Evolutionary conservation across 192 early-diverging fungal genomes (phyloP), one percentile per base, ranked within the genome.

Genomic region (Phycomyces blakesleeanus): DNA sequence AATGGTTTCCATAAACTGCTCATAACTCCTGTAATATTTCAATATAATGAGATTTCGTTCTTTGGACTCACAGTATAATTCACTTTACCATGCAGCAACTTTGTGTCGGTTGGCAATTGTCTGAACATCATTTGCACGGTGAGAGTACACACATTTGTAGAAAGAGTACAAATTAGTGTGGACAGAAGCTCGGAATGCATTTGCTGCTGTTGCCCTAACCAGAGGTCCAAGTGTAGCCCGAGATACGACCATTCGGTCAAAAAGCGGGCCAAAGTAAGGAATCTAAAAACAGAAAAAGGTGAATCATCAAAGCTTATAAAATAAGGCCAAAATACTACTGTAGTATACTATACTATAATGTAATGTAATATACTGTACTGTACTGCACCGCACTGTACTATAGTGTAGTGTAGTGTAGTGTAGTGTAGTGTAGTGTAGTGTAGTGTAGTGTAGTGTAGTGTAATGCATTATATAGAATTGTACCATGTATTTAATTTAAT

Each of bases 181-280:
- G 3, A 74, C 61, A 42, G 63, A 63, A 14, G 74, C 73, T n/a
- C 79, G 71, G 59, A 70, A 77, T 21, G 92, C 95, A 65, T 90
- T 82, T 34, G 96, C 83, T 3, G 93, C 93, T 1, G 94, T 94
- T 21, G 83, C 74, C 25, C 95, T 76, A 0, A 95, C 91, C 1
- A 96, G 75, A 15, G 84, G 79, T 0, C 91, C 91, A 14, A 99
- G 76, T 0, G 83, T 76, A 14, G 80, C 75, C 47, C 88, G 81
- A 0, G 88, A 89, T 11, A 96, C 85, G 1, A 96, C 81, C 84
- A 88, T 87, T 8, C 87, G 85, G 66, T 88, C 77, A 20, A 89
- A 78, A 18, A 99, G 69, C 10, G 95, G 95, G 0, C 97, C 97
- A 82, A 97, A 97, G 4, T 82, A 75, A 3, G 86, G 83, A 18